phyloP scores from a whole-genome alignment of 2,329 filamentous ascomycete genomes.

The Venturia carpophila region DNA sequence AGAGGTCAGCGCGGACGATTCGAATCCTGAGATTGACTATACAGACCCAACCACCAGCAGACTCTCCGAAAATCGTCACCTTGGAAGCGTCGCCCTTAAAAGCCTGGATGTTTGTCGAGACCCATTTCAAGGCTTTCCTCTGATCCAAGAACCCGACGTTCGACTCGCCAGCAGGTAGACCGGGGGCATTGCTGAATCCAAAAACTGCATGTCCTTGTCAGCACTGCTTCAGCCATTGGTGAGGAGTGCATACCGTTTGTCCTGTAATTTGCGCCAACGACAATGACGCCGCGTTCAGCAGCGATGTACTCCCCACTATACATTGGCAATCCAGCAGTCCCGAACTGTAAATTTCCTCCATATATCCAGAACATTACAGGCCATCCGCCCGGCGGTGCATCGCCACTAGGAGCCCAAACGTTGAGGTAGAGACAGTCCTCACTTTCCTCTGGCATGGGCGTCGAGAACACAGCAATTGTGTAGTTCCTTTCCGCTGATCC shows the following conservation, averaged over 20 bases:
- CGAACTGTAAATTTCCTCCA: conserved; percentile 28
- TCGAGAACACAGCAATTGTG: conserved; percentile 28
- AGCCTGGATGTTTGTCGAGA: conserved; percentile 17
- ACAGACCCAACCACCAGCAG: conserved; percentile 17
- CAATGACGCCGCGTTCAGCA: conserved; percentile 29
- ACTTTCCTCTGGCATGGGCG: conserved; percentile 27
- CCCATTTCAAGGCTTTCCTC: conserved; percentile 20
- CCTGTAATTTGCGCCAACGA: conserved; percentile 30
- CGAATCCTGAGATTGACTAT: not conserved
- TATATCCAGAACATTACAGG: conserved; percentile 32
- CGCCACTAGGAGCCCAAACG: conserved; percentile 28
- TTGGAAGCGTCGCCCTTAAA: conserved; percentile 18
- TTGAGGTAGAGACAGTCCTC: conserved; percentile 33
- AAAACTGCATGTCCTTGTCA: conserved; percentile 14
- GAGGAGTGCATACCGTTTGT: conserved; percentile 25
- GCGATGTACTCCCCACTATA: conserved; percentile 31
- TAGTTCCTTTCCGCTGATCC: conserved; percentile 25
- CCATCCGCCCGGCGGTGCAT: conserved; percentile 24
- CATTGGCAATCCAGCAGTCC: conserved; percentile 25
- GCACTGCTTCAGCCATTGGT: not conserved
- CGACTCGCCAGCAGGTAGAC: not conserved
- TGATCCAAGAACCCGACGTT: conserved; percentile 20
- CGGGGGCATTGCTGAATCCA: conserved; percentile 18
- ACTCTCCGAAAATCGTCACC: conserved; percentile 21
- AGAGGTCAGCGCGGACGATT: not conserved